Base-by-base conservation (phyloP, 805 yeast genomes). In the Spathaspora hagerdaliae region DNA sequence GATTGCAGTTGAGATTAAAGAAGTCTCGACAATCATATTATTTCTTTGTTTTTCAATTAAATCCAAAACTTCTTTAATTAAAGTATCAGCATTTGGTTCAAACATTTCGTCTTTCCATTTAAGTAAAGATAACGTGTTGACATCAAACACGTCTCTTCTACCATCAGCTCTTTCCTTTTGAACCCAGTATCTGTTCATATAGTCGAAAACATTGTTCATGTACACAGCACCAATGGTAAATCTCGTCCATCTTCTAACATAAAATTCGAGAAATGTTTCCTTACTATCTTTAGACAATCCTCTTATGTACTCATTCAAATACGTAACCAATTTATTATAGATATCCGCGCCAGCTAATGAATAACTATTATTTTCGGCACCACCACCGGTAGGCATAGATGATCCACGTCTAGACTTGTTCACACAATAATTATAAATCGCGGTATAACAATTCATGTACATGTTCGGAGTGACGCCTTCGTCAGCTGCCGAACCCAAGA, bases 121-220 rank as follows among this genome's bases (percentile, higher is more conserved):
- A 53, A 90, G 75, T 43, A 92, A 71, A 42, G 96, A 86, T 51
- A 94, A 73, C 5, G 97, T 89, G 61, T 90, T 84, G 19, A 95
- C 95, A 64, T 94, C 99, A 64, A 82, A 89, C 39, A 94, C 83
- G 58, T 88, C 90, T 51, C 90, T 78, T 57, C 88, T 81, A 13
- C 97, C 97, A 61, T 92, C 97, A 37, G 89, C 85, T 59, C 98
- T 78, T 65, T 92, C 98, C 59, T 95, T 91, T 55, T 86, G 87
- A 38, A 95, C 97, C 99, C 99, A 94, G 67, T 92, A 94, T 50
- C 98, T 79, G 65, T 94, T 94, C 79, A 94, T 82, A 65, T 94
- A 94, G 63, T 92, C 97, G 58, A 94, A 87, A 6, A 95, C 91
- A 61, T 95, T 94, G 63, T 89, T 90, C 62, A 94, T 69, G 64